Base-by-base conservation (phyloP, 208 protist species). In the Leishmania amazonensis region DNA sequence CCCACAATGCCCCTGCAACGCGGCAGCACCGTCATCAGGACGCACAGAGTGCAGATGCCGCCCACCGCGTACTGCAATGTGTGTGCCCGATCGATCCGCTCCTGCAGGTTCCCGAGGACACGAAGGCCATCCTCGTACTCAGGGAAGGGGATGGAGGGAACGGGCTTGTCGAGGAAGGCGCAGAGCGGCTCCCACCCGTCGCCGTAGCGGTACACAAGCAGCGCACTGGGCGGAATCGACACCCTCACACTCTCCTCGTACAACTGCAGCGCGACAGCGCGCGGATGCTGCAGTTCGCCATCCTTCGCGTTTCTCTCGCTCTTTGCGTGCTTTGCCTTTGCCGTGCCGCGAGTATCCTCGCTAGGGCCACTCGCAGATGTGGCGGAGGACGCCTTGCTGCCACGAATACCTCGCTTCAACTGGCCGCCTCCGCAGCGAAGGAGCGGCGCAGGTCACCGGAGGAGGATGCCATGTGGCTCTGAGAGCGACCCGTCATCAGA, bases 151-250 rank as follows among this genome's bases (percentile, higher is more conserved):
- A 83, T 79, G 40, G 81, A 62, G 19, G 93, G 93, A 2, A 90
- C 82, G 8, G 83, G 49, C 78, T 91, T 92, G 38, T 90, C 93
- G 0, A 96, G 87, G 77, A 96, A 96, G 31, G 58, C 75, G 81
- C 93, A 96, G 28, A 96, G 84, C 17, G 90, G 88, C 80, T 86
- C 88, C 91, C 93, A 96, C 31, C 90, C 93, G 45, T 95, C 91
- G 58, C 88, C 87, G 79, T 91, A 76, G 75, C 85, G 87, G 78
- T 92, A 94, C 64, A 96, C 91, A 53, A 95, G 85, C 57, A 96
- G 85, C 47, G 85, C 74, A 13, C 62, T 78, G 35, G 80, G 51
- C 1, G 90, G 88, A 13, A 96, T 79, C 5, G 77, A 76, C 51
- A 89, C 83, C 81, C 85, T 84, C 0, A 95, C 91, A 54, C 87